phyloP scores from a whole-genome alignment of 2,329 filamentous ascomycete genomes.

The Stagonosporopsis chrysanthemi region DNA sequence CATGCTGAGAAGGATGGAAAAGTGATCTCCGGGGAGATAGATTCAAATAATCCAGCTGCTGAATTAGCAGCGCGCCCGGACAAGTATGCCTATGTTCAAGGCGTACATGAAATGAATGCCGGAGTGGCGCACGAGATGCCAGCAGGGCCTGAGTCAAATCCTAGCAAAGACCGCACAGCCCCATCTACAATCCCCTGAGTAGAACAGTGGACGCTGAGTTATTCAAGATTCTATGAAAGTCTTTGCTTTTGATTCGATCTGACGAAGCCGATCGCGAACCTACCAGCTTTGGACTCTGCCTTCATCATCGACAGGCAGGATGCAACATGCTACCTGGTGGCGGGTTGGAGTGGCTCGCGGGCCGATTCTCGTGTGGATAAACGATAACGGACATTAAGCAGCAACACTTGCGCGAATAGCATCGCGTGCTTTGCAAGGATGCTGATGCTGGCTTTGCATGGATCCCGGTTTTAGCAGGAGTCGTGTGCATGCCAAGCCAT shows the following conservation, averaged over 20 bases:
- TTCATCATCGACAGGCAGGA: background rate
- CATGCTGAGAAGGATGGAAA: background rate
- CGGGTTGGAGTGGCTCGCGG: too few relatives aligned
- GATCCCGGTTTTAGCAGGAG: background rate
- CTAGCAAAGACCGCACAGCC: background rate
- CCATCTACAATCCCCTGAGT: background rate
- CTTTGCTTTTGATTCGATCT: background rate
- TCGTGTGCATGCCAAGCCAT: background rate
- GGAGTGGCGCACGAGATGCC: conserved; percentile 13
- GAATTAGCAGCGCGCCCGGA: conserved; percentile 7
- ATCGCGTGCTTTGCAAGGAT: too few relatives aligned
- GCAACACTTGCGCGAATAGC: too few relatives aligned
- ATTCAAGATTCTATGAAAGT: background rate
- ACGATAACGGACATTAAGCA: too few relatives aligned
- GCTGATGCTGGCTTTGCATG: too few relatives aligned
- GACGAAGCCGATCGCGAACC: background rate
- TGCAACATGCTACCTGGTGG: background rate
- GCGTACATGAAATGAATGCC: conserved; percentile 15
- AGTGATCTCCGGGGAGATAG: background rate
- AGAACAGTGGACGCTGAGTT: background rate
- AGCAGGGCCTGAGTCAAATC: background rate
- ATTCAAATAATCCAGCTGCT: background rate
- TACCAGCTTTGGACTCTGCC: background rate
- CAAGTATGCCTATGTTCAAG: conserved; percentile 1
- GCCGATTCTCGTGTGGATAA: too few relatives aligned